Percentiles rank a stretch among this genome's conserved stretches.
phyloP scores from a whole-genome alignment of 345 rosid genomes.

The Geranium brycei region DNA sequence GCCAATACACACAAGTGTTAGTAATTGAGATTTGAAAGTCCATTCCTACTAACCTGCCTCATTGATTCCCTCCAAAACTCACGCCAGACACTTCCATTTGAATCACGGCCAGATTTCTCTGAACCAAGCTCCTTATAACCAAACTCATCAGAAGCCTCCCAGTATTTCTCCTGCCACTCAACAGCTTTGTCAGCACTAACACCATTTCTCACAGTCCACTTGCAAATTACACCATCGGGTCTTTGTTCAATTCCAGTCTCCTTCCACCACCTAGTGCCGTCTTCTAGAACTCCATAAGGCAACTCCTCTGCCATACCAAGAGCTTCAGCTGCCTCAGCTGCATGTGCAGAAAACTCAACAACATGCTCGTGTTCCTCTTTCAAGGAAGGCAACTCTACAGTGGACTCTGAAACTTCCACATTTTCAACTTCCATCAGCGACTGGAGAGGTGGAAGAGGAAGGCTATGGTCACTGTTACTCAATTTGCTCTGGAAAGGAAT shows the following conservation, averaged over 20 bases:
- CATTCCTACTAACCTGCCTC: slow-evolving; percentile 50
- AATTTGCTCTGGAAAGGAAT: slow-evolving; percentile 69
- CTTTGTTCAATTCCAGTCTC: slow-evolving; percentile 71
- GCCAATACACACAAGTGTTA: not conserved
- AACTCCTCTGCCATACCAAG: slow-evolving; percentile 38
- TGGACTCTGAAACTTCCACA: slow-evolving; percentile 19
- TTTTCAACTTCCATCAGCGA: slow-evolving; percentile 43
- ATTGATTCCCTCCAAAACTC: slow-evolving; percentile 86
- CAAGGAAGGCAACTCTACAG: slow-evolving; percentile 15
- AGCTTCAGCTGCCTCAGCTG: slow-evolving; percentile 67
- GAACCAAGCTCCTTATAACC: slow-evolving; percentile 93
- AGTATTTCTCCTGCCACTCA: slow-evolving; percentile 93
- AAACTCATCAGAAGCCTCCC: slow-evolving; percentile 93
- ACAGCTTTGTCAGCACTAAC: slow-evolving; percentile 62
- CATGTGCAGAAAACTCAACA: slow-evolving; percentile 38
- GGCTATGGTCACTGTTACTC: slow-evolving; percentile 17
- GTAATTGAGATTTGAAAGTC: not conserved
- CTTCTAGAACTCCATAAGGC: slow-evolving; percentile 34
- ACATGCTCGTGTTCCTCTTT: slow-evolving; percentile 37
- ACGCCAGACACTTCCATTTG: slow-evolving; percentile 70
- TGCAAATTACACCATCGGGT: slow-evolving; percentile 66
- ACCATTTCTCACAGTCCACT: slow-evolving; percentile 89
- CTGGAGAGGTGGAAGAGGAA: slow-evolving; percentile 60
- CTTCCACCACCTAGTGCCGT: slow-evolving; percentile 84
- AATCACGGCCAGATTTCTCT: slow-evolving; percentile 91